Conservation (phyloP, 345 rosid genomes). For the Gossypioides kirkii region DNA sequence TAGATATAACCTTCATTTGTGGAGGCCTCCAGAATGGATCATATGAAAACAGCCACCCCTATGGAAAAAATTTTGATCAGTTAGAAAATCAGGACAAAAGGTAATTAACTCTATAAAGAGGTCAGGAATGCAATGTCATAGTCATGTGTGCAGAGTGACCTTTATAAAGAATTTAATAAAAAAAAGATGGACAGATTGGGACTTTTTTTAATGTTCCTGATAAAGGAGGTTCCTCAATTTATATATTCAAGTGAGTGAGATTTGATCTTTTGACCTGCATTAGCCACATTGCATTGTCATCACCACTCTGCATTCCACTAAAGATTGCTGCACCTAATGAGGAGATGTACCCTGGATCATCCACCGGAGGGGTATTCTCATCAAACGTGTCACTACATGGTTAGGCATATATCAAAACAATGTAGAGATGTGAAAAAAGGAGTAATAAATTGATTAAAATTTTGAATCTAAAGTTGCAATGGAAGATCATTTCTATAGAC, state of each 20-base stretch:
- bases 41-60: conserved; percentile 78
- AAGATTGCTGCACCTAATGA: conserved; percentile 66
- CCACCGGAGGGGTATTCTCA: conserved; percentile 73
- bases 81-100: conserved; percentile 17
- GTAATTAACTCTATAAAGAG: not conserved
- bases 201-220: conserved; percentile 5
- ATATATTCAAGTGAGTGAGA: not conserved
- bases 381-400: conserved; percentile 63
- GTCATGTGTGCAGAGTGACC: not conserved
- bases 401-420: conserved; percentile 12
- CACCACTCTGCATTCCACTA: conserved; percentile 64
- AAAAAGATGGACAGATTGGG: not conserved
- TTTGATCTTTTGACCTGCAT: conserved; percentile 52
- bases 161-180: not conserved
- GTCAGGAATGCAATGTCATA: not conserved
- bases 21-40: conserved; percentile 81
- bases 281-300: conserved; percentile 61
- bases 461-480: not conserved
- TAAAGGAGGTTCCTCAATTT: not conserved
- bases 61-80: conserved; percentile 9
- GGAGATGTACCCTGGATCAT: conserved; percentile 60
- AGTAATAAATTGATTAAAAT: not conserved
- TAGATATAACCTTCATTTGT: conserved; percentile 55
- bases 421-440: not conserved
- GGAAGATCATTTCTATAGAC: not conserved